A percentile compares a stretch with the other conserved stretches of the same genome.
Conservation (phyloP, 495 filamentous ascomycete genomes). For the Opeltia flavorubescens region DNA sequence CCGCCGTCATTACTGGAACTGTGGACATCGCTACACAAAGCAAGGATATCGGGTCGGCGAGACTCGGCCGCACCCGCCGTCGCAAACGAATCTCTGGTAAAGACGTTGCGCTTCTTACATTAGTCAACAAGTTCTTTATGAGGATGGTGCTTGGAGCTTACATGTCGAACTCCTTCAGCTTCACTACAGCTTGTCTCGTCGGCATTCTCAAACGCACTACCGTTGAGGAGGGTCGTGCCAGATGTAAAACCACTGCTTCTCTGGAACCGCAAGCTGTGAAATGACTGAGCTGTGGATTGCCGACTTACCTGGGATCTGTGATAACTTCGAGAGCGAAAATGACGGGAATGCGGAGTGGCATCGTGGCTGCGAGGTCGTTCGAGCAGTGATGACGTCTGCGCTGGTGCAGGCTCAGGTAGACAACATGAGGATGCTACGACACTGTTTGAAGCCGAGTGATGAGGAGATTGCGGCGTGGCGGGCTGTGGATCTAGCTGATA, state of each 20-base stretch:
- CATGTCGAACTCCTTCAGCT: not conserved
- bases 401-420: not conserved
- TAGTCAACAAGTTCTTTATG: no score
- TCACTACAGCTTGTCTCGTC: not conserved
- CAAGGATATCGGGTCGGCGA: no score
- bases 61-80: no score
- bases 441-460: not conserved
- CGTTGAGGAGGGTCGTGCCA: not conserved
- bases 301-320: not conserved
- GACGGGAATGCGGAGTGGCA: not conserved
- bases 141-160: no score
- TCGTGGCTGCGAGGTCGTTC: not conserved
- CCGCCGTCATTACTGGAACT: no score
- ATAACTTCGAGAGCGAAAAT: not conserved
- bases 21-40: no score
- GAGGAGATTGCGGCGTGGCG: not conserved
- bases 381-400: not conserved
- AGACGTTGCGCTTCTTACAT: no score
- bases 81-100: not conserved
- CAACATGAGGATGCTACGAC: not conserved
- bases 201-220: not conserved
- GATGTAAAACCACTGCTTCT: not conserved
- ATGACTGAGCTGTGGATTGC: not conserved
- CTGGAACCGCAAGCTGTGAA: not conserved
- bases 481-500: not conserved